Evolutionary conservation across 2,329 filamentous ascomycete species (phyloP), one percentile per base, ranked within the genome.

Genomic region (Mollisia scopiformis): DNA sequence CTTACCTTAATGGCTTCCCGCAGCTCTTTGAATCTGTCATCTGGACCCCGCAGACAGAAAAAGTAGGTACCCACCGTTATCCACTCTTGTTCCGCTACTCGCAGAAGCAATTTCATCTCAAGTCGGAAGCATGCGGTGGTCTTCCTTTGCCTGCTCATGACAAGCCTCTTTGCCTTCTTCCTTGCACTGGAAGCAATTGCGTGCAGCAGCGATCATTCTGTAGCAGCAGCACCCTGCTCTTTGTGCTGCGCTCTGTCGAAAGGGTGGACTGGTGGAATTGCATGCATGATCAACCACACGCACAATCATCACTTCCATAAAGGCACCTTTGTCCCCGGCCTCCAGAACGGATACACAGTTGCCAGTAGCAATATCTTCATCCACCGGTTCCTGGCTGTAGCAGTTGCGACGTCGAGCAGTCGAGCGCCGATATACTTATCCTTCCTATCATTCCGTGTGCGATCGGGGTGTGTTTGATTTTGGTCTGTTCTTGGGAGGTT

Each of bases 91-190:
- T 57, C 30, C 30, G 28, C 16, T 57, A 30, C 25, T 53, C 37
- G 27, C 62, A 68, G 61, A 65, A 64, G 64, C 58, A 65, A 62
- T 31, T 57, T 35, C 53, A 41, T 62, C 61, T 58, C 49, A 62
- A 60, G 58, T 50, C 54, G 43, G 63, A 33, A 50, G 55, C 49
- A 28, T 58, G 57, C 58, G 64, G 57, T 52, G 33, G 58, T 50
- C 28, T 53, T 53, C 50, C 46, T 37, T 13, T 61, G 55, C 27
- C 37, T 35, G 46, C 10, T 52, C n/a, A 55, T 46, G 41, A 39
- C 43, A 54, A 57, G 57, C 55, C 57, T n/a, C n/a, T 62, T 43
- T 41, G 59, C 65, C 46, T 53, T 65, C 39, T 65, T 66, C 62
- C 59, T 63, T 65, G 57, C 62, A 33, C 57, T 46, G 54, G 53